phyloP scores from a whole-genome alignment of 1,139 yeast species.

The Sugiyamaella novakii region DNA sequence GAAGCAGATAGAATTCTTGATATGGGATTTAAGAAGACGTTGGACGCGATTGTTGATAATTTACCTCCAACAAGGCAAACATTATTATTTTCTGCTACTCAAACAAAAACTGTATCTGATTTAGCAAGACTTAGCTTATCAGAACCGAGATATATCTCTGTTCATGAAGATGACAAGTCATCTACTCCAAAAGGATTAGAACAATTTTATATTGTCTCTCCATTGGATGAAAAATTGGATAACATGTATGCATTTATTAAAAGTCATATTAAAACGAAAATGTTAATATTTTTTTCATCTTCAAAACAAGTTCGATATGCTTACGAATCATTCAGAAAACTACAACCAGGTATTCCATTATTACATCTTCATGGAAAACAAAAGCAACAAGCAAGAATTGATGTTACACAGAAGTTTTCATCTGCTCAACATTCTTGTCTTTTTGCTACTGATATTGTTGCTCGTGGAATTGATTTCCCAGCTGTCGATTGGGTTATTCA shows the following conservation, averaged over 20 bases:
- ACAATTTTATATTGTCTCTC: constrained; percentile 74
- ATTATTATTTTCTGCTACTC: constrained; percentile 88
- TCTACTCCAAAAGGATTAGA: constrained; percentile 83
- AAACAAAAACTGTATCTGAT: constrained; percentile 82
- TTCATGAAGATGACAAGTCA: constrained; percentile 52
- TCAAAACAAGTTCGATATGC: constrained; percentile 95
- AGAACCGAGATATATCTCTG: constrained; percentile 68
- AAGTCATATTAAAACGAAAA: constrained; percentile 82
- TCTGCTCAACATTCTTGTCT: constrained; percentile 85
- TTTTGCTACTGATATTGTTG: constrained; percentile 95
- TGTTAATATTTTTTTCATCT: constrained; percentile 85
- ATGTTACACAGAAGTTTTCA: constrained; percentile 82
- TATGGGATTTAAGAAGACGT: constrained; percentile 91
- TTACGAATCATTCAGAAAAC: constrained; percentile 83
- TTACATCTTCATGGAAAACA: constrained; percentile 94
- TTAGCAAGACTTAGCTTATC: constrained; percentile 85
- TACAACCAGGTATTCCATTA: constrained; percentile 95
- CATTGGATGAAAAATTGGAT: constrained; percentile 79
- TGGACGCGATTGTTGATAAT: constrained; percentile 82
- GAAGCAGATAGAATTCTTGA: constrained; percentile 97
- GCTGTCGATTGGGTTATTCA: constrained; percentile 97
- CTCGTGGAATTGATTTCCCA: constrained; percentile 97
- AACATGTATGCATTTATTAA: constrained; percentile 86
- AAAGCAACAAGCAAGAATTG: constrained; percentile 90
- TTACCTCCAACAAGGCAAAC: constrained; percentile 85